Evolutionary conservation across 2,329 filamentous ascomycete species (phyloP).

Genomic region (Phyllosticta capitalensis): DNA sequence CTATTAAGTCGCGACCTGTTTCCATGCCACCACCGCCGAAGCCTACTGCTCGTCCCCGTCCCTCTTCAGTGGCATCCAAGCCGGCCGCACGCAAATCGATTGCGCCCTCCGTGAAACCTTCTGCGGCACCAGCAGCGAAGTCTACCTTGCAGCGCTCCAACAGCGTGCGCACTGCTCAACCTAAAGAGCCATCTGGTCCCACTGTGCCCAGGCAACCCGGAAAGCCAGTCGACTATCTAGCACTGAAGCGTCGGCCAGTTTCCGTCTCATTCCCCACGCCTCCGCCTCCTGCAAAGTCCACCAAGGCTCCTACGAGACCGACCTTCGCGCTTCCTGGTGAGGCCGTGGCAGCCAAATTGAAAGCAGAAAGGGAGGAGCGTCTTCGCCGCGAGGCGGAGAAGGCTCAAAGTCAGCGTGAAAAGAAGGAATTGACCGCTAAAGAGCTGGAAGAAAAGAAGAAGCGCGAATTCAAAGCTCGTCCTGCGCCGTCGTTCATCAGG

Average conservation of each 20-base stretch:
- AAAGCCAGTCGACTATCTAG: slow-evolving; percentile 23
- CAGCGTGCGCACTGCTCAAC: slow-evolving; percentile 2
- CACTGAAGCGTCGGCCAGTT: slow-evolving; percentile 38
- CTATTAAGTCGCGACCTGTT: slow-evolving; percentile 6
- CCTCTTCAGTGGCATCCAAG: background rate
- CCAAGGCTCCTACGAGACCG: slow-evolving; percentile 40
- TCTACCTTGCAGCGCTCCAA: background rate
- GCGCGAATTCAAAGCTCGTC: slow-evolving; percentile 38
- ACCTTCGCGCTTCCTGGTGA: slow-evolving; percentile 46
- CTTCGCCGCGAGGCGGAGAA: slow-evolving; percentile 25
- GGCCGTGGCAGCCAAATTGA: slow-evolving; percentile 43
- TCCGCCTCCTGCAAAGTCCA: slow-evolving; percentile 39
- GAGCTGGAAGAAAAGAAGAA: slow-evolving; percentile 26
- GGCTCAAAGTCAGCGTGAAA: background rate
- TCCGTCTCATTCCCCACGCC: slow-evolving; percentile 39
- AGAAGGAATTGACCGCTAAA: background rate
- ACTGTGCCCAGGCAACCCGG: slow-evolving; percentile 2
- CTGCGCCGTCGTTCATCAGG: slow-evolving; percentile 25
- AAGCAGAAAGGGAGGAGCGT: slow-evolving; percentile 40
- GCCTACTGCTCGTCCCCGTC: background rate
- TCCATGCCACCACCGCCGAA: background rate
- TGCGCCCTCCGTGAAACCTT: background rate
- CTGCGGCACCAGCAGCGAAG: background rate
- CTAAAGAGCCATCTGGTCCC: background rate
- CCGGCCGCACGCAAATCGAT: background rate